phyloP scores from a whole-genome alignment of 257 asterid genomes.

The Solanum neorickii region DNA sequence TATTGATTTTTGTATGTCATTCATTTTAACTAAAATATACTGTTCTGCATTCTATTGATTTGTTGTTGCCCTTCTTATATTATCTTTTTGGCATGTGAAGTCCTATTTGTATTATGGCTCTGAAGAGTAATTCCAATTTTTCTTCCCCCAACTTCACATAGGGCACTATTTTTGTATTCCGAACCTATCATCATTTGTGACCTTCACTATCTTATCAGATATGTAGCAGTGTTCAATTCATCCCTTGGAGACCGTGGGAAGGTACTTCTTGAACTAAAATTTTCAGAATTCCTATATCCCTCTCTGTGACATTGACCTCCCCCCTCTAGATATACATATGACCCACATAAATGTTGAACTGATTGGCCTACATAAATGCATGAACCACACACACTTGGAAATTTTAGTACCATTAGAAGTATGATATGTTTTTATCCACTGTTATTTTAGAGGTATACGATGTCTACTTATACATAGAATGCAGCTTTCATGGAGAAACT shows the following conservation, averaged over 20 bases:
- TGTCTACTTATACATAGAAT: not conserved
- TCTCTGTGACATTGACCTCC: not conserved
- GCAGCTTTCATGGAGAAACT: not conserved
- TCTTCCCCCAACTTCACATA: not conserved
- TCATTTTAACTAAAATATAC: not conserved
- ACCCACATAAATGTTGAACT: not conserved
- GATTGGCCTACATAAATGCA: not conserved
- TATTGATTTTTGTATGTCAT: not conserved
- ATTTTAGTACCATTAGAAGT: not conserved
- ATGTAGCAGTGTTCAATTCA: slow-evolving; percentile 82
- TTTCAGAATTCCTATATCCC: not conserved
- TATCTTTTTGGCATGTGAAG: not conserved
- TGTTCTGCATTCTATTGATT: not conserved
- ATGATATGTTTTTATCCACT: not conserved
- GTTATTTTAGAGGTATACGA: not conserved
- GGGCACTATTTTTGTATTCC: not conserved
- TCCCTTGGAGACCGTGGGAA: slow-evolving; percentile 98
- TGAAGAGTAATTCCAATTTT: not conserved
- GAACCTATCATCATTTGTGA: not conserved
- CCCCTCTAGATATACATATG: not conserved
- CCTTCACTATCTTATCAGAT: slow-evolving; percentile 49
- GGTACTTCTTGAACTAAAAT: slow-evolving; percentile 33
- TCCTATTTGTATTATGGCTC: not conserved
- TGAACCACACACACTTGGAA: not conserved
- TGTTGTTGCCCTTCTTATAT: not conserved